phyloP scores from a whole-genome alignment of 495 filamentous ascomycete species.

The Mytilinidion resinicola region DNA sequence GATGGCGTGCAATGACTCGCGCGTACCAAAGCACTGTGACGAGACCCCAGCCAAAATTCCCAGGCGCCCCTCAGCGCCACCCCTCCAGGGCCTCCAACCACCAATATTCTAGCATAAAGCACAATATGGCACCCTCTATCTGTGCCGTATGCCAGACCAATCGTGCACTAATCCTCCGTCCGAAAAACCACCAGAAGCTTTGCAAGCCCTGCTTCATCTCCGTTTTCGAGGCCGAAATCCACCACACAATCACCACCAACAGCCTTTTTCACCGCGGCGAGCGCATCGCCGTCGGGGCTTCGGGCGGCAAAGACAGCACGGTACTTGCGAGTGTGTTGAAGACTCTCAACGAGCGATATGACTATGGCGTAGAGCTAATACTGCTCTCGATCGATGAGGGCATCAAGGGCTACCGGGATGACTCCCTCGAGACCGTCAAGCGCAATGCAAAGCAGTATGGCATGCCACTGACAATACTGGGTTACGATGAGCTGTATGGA shows the following conservation, averaged over 20 bases:
- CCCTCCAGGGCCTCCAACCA: too few relatives aligned
- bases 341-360: slow-evolving; percentile 83
- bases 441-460: slow-evolving; percentile 83
- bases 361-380: slow-evolving; percentile 79
- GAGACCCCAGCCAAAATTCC: too few relatives aligned
- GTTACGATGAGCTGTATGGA: slow-evolving; percentile 91
- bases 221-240: slow-evolving; percentile 87
- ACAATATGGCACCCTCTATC: slow-evolving; percentile 49
- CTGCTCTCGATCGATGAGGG: slow-evolving; percentile 93
- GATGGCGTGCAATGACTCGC: slow-evolving; percentile 4
- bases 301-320: slow-evolving; percentile 95
- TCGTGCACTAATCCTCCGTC: slow-evolving; percentile 82
- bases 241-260: slow-evolving; percentile 78
- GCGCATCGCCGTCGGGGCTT: slow-evolving; percentile 88
- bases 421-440: slow-evolving; percentile 93
- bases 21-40: neutral
- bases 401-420: slow-evolving; percentile 93
- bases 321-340: slow-evolving; percentile 92
- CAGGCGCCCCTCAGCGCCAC: too few relatives aligned
- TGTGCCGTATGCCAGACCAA: slow-evolving; percentile 71
- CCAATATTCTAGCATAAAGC: too few relatives aligned
- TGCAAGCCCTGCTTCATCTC: slow-evolving; percentile 82
- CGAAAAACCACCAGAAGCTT: slow-evolving; percentile 87
- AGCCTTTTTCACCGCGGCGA: slow-evolving; percentile 78
- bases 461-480: slow-evolving; percentile 84